Evolutionary conservation across 2,329 filamentous ascomycete genomes (phyloP), one percentile per base, ranked within the genome.

Genomic region (Colletotrichum echinochloae): DNA sequence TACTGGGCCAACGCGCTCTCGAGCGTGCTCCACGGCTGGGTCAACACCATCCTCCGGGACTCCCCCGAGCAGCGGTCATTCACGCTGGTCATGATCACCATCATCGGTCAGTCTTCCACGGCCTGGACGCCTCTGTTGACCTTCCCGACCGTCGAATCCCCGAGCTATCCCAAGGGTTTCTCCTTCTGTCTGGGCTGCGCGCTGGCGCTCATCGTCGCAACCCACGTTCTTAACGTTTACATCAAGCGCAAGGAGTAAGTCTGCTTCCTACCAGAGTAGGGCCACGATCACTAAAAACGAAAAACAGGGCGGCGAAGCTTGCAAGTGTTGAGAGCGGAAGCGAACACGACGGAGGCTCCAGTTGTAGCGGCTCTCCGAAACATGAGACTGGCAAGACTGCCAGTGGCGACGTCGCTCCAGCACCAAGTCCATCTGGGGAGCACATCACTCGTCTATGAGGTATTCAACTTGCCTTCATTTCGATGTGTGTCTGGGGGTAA

Each of bases 111-210:
- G 86, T 85, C 2, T 78, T 87, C 44, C 83, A 88, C 62, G 80
- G 86, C 85, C 0, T 90, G 87, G 87, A 89, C 85, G 3, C 84
- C 83, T 3, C 73, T 89, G 6, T 74, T 89, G 5, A 82, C 84
- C 0, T 90, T 88, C 72, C 79, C 78, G 0, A 85, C 83, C 0
- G 79, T 82, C 6, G 83, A 86, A 70, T 79, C 79, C 0, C 83
- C 84, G 5, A 73, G 80, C 3, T 85, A 79, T 52, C 77, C 79
- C 0, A 85, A 84, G 57, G 83, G 83, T 0, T 85, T 81, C 59
- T 87, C 12, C 79, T 90, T 72, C 16, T 72, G 71, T 20, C 63
- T 72, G 4, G 67, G 48, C 0, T 72, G 71, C 9, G 71, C 67
- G 1, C 11, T 72, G 14, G 60, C 63, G 12, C 68, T 72, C n/a